Base-by-base conservation (phyloP, 2,329 filamentous ascomycete species). In the Graphilbum ipis-grandicollis region DNA sequence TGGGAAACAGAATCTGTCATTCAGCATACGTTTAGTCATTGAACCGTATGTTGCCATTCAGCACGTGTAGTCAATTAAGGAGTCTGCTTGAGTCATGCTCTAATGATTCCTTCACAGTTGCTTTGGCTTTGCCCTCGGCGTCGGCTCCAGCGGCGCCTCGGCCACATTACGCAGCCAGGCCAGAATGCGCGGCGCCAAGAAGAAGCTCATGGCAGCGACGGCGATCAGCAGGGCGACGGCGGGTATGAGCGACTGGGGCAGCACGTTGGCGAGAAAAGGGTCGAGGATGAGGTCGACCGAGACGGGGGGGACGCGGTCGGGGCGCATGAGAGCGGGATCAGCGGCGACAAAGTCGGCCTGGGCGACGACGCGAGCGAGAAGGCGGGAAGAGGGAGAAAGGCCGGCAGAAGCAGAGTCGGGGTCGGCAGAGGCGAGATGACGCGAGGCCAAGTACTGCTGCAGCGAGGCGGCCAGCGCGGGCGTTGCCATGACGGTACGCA, bases 281-380 rank as follows among this genome's bases (percentile, higher is more conserved):
- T 96, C 90, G 19, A 98, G 70, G 48, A 94, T 80, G 54, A 75
- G 56, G 47, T 98, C 88, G 36, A 79, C 79, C 37, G 74, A 61
- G 4, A 96, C 84, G 1, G 75, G 71, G 2, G 77, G 76, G 13
- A 82, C 79, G 42, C 66, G 50, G 34, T 62, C 56, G 4, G 42
- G 38, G 6, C 21, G 30, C 88, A 96, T 96, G 48, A 93, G 66
- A 2, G 66, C 66, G 42, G 62, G 56, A 51, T 93, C 69, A 40
- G 73, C 66, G 10, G 81, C 79, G 56, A 81, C 92, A 60, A 88
- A 98, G 48, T 92, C 83, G 33, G 90, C 85, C 17, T 77, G 73
- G 13, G 85, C 72, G 43, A 68, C 65, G 36, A 96, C 63, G 43
- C 73, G 78, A 3, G 96, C 68, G 39, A 93, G 71, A 8, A 90